Evolutionary conservation across 129 eudicot species (phyloP), one percentile per base, ranked within the genome.

Genomic region (Erigeron canadensis): DNA sequence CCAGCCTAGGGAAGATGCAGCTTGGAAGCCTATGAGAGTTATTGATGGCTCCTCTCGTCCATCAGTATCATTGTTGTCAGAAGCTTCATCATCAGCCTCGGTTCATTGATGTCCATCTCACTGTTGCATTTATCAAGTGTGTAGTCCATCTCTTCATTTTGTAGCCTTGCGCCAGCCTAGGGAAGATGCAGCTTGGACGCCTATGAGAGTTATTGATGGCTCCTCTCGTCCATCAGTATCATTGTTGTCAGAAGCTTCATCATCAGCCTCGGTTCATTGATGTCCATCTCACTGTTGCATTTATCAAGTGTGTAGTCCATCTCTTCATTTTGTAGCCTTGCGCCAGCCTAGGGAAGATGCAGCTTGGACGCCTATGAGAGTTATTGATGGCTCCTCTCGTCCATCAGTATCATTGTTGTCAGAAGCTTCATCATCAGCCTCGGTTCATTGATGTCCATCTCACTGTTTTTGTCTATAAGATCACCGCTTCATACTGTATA

Each of bases 321-420:
- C 99, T 66, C 93, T 94, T 76, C 97, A 94, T 48, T 87, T 94
- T 71, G 88, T 90, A 23, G 96, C 99, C 7, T 69, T 94, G 61
- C 83, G 99, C 55, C 96, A 90, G 44, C 88, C 93, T 6, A 83
- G 45, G 41, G 99, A 94, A 75, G 97, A 87, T 57, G 82, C 94
- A 0, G 81, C 81, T 10, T 84, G 85, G 96, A 94, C 83, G 82
- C 86, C 97, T 3, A 74, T 72, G 82, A 87, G 90, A 74, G 93
- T 90, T 44, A 44, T 80, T 51, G 97, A 89, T 64, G 84, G 81
- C 17, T 69, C 77, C 8, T 68, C 73, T 10, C 60, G 4, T 71
- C 42, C 18, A 53, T 22, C 50, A 4, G 71, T 57, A 38, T 4
- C 70, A 1, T n/a, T 19, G 57, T 39, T 50, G 4, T 75, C 77